These are phyloP conservation scores for Blumeria hordei DNA, from an alignment of 2,329 filamentous ascomycete genomes.

Conservation along the genomic window DNA sequence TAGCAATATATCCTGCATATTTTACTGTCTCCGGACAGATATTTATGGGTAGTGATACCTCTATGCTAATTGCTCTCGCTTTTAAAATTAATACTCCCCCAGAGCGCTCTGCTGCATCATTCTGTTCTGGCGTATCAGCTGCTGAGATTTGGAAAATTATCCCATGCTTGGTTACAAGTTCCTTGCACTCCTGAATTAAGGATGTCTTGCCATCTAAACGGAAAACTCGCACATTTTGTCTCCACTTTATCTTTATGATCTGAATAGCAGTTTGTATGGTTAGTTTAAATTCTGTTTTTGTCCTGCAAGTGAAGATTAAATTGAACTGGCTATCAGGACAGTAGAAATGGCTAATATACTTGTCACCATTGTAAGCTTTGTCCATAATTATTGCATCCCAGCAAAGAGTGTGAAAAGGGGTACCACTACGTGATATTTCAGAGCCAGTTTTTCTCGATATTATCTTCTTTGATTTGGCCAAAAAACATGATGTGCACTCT, in stretches of 20 bases:
- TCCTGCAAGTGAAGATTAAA: background rate
- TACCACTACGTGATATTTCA: background rate
- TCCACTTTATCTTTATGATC: background rate
- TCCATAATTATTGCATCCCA: too few relatives aligned
- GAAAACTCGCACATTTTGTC: background rate
- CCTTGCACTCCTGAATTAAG: background rate
- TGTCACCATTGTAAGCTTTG: background rate
- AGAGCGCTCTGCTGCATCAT: background rate
- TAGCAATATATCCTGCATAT: background rate
- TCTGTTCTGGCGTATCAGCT: background rate
- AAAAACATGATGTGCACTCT: background rate
- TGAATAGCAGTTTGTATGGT: background rate
- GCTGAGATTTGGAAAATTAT: background rate
- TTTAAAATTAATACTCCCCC: background rate
- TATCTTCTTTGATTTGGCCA: background rate
- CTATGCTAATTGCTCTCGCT: background rate
- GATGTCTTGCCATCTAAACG: too few relatives aligned
- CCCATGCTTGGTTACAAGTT: background rate
- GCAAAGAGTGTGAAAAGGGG: background rate
- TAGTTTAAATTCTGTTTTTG: background rate
- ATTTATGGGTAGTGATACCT: background rate
- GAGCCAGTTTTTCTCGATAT: background rate
- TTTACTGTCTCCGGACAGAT: background rate
- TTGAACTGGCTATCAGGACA: background rate
- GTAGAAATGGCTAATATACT: background rate